Percentiles rank a stretch among this genome's conserved stretches.
phyloP scores from a whole-genome alignment of 140 eudicot genomes.

The Cichorium intybus region DNA sequence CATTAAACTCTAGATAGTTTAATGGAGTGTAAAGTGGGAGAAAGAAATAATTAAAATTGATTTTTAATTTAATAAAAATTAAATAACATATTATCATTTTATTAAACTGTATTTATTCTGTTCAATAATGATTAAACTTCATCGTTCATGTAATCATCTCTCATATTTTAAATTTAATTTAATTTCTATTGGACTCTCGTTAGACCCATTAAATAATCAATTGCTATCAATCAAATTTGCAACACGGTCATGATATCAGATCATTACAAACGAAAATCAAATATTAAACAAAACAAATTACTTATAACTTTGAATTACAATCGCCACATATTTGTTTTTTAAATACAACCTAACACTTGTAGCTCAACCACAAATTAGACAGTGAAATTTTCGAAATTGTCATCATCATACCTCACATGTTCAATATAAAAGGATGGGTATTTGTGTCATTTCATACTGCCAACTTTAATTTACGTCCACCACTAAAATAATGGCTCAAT shows the following conservation, averaged over 20 bases:
- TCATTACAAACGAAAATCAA: not conserved
- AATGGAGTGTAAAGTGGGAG: too few species aligned
- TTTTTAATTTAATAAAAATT: too few species aligned
- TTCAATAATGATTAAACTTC: too few species aligned
- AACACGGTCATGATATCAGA: not conserved
- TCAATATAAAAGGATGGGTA: conserved; percentile 6
- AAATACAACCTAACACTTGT: not conserved
- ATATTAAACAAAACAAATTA: not conserved
- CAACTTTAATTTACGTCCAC: conserved; percentile 27
- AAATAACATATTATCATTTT: too few species aligned
- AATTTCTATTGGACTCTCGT: too few species aligned
- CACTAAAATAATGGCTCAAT: conserved; percentile 19
- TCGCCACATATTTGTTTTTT: not conserved
- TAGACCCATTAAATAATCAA: too few species aligned
- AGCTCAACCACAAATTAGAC: conserved; percentile 9
- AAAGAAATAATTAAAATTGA: too few species aligned
- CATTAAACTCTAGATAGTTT: too few species aligned
- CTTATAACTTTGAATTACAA: not conserved
- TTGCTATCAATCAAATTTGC: too few species aligned
- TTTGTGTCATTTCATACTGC: not conserved
- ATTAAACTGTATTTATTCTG: too few species aligned
- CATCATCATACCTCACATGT: conserved; percentile 20
- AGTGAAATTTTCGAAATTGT: conserved; percentile 12
- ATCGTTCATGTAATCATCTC: too few species aligned
- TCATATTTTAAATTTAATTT: too few species aligned